Evolutionary conservation across 371 early-diverging fungal genomes (phyloP).

Genomic region (Zancudomyces culisetae): DNA sequence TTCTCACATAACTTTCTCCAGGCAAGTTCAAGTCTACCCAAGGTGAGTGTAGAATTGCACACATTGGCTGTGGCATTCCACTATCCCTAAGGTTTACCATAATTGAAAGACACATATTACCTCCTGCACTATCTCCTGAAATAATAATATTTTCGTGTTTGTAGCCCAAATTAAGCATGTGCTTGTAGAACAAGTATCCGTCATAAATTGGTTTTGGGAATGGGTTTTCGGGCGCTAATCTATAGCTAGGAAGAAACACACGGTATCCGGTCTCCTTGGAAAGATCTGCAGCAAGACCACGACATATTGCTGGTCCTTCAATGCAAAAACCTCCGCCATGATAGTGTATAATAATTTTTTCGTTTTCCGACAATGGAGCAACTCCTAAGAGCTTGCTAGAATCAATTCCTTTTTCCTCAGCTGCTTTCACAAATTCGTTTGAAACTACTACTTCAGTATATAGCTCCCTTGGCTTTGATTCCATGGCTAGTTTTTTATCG

Average conservation of each 20-base stretch:
- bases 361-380: slow-evolving; percentile 5
- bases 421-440: not conserved
- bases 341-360: slow-evolving; percentile 27
- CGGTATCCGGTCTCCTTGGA: slow-evolving; percentile 8
- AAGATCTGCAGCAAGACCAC: slow-evolving; percentile 9
- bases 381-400: not conserved
- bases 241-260: slow-evolving; percentile 33
- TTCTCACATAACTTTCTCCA: slow-evolving; percentile 9
- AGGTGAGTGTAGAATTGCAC: slow-evolving; percentile 30
- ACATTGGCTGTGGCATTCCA: slow-evolving; percentile 23
- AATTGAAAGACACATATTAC: slow-evolving; percentile 19
- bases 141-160: slow-evolving; percentile 39
- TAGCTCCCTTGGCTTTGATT: not conserved
- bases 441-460: slow-evolving; percentile 1
- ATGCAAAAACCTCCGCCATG: slow-evolving; percentile 56
- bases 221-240: slow-evolving; percentile 55
- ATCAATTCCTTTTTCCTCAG: not conserved
- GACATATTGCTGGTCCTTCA: slow-evolving; percentile 22
- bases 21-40: slow-evolving; percentile 28
- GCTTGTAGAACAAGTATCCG: slow-evolving; percentile 46
- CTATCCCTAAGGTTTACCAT: slow-evolving; percentile 15
- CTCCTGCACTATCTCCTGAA: slow-evolving; percentile 61
- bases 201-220: slow-evolving; percentile 69
- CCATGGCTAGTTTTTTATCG: not conserved
- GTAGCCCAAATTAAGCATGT: slow-evolving; percentile 36